These are phyloP conservation scores for Cordyceps farinosa DNA, from an alignment of 2,329 filamentous ascomycete genomes.

Conservation along the genomic window DNA sequence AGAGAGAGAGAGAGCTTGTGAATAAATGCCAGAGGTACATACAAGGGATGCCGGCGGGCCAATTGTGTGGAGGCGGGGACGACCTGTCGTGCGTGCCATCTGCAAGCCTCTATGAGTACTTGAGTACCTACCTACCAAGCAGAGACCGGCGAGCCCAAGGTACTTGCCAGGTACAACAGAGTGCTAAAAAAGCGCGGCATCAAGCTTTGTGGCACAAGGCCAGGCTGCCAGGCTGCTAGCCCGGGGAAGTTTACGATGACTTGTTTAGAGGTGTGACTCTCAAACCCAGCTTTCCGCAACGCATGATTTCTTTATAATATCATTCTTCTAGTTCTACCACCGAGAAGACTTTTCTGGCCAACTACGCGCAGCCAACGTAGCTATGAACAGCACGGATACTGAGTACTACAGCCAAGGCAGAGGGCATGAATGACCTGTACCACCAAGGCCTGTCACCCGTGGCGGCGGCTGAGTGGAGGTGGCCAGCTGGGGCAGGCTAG, in stretches of 20 bases:
- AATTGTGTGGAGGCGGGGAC: conserved; percentile 13
- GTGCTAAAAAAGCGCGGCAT: background rate
- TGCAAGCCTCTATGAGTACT: conserved; percentile 4
- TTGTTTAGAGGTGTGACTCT: background rate
- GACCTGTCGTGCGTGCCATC: background rate
- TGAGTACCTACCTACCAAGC: background rate
- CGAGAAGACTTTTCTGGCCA: background rate
- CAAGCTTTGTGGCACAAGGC: conserved; percentile 11
- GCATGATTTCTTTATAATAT: background rate
- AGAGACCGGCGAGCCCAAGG: background rate
- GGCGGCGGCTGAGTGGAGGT: background rate
- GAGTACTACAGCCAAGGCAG: background rate
- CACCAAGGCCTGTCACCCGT: background rate
- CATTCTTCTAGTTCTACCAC: no score
- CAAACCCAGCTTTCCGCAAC: no score
- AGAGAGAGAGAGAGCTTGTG: background rate
- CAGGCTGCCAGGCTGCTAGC: background rate
- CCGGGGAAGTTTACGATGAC: background rate
- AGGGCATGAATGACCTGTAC: background rate
- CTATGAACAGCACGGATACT: background rate
- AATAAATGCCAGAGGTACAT: background rate
- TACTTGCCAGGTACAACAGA: background rate
- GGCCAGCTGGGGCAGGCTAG: conserved; percentile 3
- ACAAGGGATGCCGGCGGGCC: background rate
- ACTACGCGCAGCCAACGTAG: background rate